A percentile compares a stretch with the other conserved stretches of the same genome.
These are phyloP conservation scores for Ceratocystis destructans DNA, from an alignment of 2,329 filamentous ascomycete genomes.

Conservation along the genomic window DNA sequence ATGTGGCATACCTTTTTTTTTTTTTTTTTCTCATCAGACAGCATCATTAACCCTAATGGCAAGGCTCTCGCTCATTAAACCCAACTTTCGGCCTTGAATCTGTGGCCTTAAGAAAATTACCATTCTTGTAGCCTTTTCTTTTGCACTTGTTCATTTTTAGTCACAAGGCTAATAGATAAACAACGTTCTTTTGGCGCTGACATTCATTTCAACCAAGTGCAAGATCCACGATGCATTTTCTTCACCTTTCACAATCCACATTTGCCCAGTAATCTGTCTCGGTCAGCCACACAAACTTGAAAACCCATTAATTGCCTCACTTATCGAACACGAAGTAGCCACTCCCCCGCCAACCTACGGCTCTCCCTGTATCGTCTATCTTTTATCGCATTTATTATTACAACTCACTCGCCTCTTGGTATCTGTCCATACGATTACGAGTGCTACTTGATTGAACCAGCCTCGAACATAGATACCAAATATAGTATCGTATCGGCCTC, in stretches of 20 bases:
- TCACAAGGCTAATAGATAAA: not conserved
- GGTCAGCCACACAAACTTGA: not conserved
- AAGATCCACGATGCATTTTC: not conserved
- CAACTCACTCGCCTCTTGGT: not conserved
- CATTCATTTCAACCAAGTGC: not conserved
- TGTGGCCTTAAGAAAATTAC: not conserved
- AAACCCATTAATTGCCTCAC: conserved; percentile 1
- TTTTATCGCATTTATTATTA: not conserved
- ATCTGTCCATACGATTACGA: not conserved
- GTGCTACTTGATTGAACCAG: not conserved
- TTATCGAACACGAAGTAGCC: not conserved
- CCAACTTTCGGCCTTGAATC: not conserved
- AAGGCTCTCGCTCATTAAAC: not conserved
- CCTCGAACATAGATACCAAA: not conserved
- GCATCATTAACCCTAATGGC: not conserved
- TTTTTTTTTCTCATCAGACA: no score
- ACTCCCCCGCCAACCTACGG: not conserved
- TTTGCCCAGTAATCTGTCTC: not conserved
- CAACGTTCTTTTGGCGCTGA: not conserved
- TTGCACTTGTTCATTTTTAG: not conserved
- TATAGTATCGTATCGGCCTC: not conserved
- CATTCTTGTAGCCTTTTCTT: not conserved
- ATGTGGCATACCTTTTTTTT: no score
- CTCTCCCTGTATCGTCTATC: not conserved
- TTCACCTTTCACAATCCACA: not conserved